phyloP scores from a whole-genome alignment of 2,329 filamentous ascomycete species.

The Ascochyta pisi region DNA sequence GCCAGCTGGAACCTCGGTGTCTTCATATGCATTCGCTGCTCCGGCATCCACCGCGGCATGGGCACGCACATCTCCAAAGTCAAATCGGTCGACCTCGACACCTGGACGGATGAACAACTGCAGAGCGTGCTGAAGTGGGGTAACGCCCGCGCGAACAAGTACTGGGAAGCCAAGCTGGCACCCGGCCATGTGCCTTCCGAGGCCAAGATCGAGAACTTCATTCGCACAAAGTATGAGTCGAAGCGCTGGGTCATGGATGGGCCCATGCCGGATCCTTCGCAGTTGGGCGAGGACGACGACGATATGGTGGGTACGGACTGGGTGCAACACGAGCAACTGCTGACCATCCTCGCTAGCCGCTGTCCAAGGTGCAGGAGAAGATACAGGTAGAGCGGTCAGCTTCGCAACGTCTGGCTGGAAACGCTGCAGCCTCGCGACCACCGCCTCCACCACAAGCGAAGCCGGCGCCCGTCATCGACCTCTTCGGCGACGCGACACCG shows the following conservation, averaged over 20 bases:
- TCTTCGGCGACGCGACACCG: slow-evolving; percentile 80
- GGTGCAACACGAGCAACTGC: neutral
- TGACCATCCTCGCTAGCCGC: slow-evolving; percentile 55
- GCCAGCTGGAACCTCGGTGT: slow-evolving; percentile 98
- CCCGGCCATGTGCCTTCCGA: slow-evolving; percentile 92
- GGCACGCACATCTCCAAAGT: slow-evolving; percentile 98
- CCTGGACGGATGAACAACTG: slow-evolving; percentile 98
- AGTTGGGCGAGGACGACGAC: slow-evolving; percentile 81
- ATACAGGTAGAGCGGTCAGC: slow-evolving; percentile 70
- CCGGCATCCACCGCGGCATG: slow-evolving; percentile 98
- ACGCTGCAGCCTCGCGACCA: slow-evolving; percentile 36
- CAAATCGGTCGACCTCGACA: slow-evolving; percentile 96
- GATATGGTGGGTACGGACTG: slow-evolving; percentile 69
- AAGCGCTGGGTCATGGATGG: slow-evolving; percentile 99
- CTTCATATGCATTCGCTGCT: slow-evolving; percentile 97
- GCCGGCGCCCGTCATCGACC: slow-evolving; percentile 64
- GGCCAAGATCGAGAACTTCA: slow-evolving; percentile 99
- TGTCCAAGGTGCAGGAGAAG: slow-evolving; percentile 73
- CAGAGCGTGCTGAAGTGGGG: slow-evolving; percentile 95
- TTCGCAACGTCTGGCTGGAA: slow-evolving; percentile 58
- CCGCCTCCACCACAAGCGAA: slow-evolving; percentile 45
- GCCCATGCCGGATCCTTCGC: slow-evolving; percentile 88
- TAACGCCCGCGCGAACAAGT: slow-evolving; percentile 94
- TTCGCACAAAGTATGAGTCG: slow-evolving; percentile 97
- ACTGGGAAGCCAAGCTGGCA: slow-evolving; percentile 96